phyloP scores from a whole-genome alignment of 202 grass and related monocot species.

The Zoysia matrella region DNA sequence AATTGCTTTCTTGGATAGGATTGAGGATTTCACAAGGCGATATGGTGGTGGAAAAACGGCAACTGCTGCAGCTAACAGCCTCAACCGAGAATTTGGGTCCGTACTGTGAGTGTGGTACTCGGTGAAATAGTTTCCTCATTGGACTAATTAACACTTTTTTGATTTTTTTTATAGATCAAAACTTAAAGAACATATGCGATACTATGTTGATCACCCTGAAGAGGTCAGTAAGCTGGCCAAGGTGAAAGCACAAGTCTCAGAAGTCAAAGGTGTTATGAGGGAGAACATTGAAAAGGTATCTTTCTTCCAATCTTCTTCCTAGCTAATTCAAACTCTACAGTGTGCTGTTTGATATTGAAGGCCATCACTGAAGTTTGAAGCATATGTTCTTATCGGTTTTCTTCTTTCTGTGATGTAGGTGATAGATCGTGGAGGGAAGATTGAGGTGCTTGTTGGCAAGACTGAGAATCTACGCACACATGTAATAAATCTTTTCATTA shows the following conservation, averaged over 20 bases:
- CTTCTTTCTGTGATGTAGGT: conserved; percentile 51
- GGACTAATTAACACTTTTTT: not conserved
- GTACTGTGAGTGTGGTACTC: not conserved
- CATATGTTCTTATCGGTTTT: conserved; percentile 1
- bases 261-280: conserved; percentile 99
- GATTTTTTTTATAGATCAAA: conserved; percentile 62
- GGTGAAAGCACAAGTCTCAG: not conserved
- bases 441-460: conserved; percentile 89
- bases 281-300: conserved; percentile 93
- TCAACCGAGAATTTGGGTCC: conserved; percentile 92
- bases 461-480: conserved; percentile 84
- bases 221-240: too few species aligned
- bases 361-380: not conserved
- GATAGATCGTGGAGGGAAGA: conserved; percentile 84
- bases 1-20: conserved; percentile 81
- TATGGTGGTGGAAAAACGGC: conserved; percentile 90
- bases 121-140: not conserved
- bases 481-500: conserved; percentile 37
- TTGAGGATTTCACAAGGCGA: conserved; percentile 88
- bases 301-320: not conserved
- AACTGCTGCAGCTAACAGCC: conserved; percentile 75
- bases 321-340: not conserved
- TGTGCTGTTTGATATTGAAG: not conserved
- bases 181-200: conserved; percentile 80
- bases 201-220: too few species aligned